These are phyloP conservation scores for Ceratobasidium papillatum DNA, from an alignment of 1,284 basidiomycete species.

Conservation along the genomic window DNA sequence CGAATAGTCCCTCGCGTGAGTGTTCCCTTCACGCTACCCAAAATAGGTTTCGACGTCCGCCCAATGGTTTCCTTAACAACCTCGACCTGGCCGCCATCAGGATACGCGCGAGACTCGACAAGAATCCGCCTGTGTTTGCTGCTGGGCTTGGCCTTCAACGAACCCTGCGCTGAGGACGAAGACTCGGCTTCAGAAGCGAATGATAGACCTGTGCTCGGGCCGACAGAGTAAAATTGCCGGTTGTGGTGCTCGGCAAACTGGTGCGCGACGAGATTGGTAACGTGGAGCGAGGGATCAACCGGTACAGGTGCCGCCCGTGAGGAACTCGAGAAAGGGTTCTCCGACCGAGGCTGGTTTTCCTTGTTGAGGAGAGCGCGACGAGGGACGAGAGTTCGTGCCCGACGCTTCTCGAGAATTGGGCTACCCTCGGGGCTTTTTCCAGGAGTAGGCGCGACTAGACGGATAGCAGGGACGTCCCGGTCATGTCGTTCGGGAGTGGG, in stretches of 20 bases:
- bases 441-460: conserved; percentile 2
- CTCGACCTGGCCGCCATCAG: conserved; percentile 33
- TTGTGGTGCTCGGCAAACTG: conserved; percentile 26
- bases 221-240: conserved; percentile 27
- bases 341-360: conserved; percentile 15
- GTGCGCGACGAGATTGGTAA: conserved; percentile 11
- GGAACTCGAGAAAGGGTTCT: neutral
- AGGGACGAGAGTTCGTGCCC: conserved; percentile 30
- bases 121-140: conserved; percentile 1
- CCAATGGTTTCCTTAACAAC: conserved; percentile 36
- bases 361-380: conserved; percentile 9
- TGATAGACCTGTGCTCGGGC: conserved; percentile 4
- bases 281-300: neutral
- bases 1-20: conserved; percentile 3
- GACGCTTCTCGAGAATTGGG: conserved; percentile 32
- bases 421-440: neutral
- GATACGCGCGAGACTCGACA: conserved; percentile 18
- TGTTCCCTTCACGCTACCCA: conserved; percentile 23
- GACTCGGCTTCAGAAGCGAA: conserved; percentile 12
- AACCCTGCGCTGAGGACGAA: neutral
- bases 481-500: conserved; percentile 17
- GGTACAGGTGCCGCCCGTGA: neutral
- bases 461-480: conserved; percentile 18
- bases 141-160: conserved; percentile 12
- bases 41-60: conserved; percentile 11